Evolutionary conservation across 371 early-diverging fungal species (phyloP).

Genomic region (Mortierella sp.): DNA sequence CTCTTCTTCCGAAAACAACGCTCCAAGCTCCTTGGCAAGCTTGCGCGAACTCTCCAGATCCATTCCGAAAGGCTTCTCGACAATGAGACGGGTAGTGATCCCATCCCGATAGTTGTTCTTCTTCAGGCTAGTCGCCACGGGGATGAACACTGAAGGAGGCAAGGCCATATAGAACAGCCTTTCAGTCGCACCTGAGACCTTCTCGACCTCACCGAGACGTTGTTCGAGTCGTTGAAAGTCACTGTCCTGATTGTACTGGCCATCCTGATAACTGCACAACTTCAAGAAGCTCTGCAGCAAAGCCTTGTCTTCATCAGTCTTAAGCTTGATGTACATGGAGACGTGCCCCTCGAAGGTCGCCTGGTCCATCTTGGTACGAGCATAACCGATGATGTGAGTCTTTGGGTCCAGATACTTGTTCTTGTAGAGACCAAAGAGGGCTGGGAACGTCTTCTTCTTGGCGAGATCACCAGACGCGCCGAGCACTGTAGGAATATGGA

Average conservation of each 20-base stretch:
- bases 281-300: constrained; percentile 78
- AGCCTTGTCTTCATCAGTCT: constrained; percentile 65
- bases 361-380: constrained; percentile 85
- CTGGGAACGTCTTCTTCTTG: constrained; percentile 98
- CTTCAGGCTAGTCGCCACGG: constrained; percentile 81
- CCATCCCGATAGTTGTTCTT: constrained; percentile 65
- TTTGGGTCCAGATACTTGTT: constrained; percentile 81
- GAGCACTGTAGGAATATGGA: constrained; percentile 62
- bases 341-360: constrained; percentile 83
- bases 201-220: constrained; percentile 65
- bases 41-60: constrained; percentile 85
- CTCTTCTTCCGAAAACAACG: constrained; percentile 88
- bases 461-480: constrained; percentile 97
- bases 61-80: constrained; percentile 99
- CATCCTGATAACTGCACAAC: constrained; percentile 84
- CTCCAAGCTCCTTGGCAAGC: constrained; percentile 73
- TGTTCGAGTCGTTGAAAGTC: constrained; percentile 74
- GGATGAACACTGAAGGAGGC: constrained; percentile 95
- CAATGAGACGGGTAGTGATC: constrained; percentile 79
- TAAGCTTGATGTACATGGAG: constrained; percentile 74
- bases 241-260: constrained; percentile 89
- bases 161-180: constrained; percentile 98
- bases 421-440: constrained; percentile 88
- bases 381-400: constrained; percentile 93
- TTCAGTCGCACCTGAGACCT: constrained; percentile 56